A percentile compares a stretch with the other conserved stretches of the same genome.
phyloP scores from a whole-genome alignment of 2,329 filamentous ascomycete genomes.

The Penicillium sp. region DNA sequence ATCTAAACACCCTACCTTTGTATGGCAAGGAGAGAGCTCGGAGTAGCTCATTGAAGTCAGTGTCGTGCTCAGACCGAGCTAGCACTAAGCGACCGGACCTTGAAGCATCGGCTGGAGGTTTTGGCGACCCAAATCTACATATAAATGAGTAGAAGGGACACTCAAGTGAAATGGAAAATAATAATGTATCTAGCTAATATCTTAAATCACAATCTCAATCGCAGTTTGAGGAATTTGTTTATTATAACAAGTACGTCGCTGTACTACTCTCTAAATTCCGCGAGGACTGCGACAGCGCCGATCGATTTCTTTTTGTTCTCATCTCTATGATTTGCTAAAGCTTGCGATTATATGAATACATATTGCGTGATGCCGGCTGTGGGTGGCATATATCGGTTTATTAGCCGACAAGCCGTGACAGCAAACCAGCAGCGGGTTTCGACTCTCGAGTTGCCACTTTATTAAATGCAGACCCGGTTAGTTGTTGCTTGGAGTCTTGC shows the following conservation, averaged over 20 bases:
- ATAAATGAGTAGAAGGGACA: not conserved
- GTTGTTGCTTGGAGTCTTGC: too few relatives aligned
- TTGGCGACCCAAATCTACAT: not conserved
- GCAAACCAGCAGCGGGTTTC: too few relatives aligned
- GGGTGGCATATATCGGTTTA: not conserved
- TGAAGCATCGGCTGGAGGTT: not conserved
- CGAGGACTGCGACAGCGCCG: too few relatives aligned
- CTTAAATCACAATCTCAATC: too few relatives aligned
- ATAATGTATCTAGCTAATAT: too few relatives aligned
- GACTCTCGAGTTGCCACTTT: too few relatives aligned
- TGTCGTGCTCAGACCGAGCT: not conserved
- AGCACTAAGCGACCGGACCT: not conserved
- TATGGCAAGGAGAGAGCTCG: conserved; percentile 12
- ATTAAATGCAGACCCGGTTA: too few relatives aligned
- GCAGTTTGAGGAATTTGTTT: too few relatives aligned
- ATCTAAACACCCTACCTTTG: conserved; percentile 21
- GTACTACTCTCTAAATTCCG: not conserved
- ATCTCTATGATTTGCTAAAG: not conserved
- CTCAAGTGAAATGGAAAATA: not conserved
- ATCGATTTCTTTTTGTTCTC: not conserved
- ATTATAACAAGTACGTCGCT: too few relatives aligned
- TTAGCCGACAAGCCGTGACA: not conserved
- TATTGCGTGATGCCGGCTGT: conserved; percentile 1
- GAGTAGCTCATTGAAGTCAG: not conserved
- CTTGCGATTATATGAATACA: not conserved